These are phyloP conservation scores for Eucalyptus guilfoylei DNA, from an alignment of 345 rosid genomes.

Conservation along the genomic window DNA sequence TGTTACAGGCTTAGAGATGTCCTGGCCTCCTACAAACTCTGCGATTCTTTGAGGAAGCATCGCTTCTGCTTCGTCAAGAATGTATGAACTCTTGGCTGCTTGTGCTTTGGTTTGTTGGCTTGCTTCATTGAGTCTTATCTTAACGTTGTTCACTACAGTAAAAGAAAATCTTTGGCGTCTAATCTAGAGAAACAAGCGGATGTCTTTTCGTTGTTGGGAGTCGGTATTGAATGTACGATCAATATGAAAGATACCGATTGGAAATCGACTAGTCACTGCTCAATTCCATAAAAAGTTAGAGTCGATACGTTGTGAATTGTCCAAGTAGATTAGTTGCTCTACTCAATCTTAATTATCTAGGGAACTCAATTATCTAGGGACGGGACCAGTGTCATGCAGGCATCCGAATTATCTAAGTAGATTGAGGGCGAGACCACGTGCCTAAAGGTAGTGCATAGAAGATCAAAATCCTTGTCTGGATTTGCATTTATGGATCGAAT, in stretches of 20 bases:
- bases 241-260: background rate
- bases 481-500: background rate
- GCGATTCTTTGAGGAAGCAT: background rate
- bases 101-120: background rate
- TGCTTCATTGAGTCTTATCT: background rate
- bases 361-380: background rate
- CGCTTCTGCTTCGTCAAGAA: background rate
- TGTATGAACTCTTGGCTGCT: background rate
- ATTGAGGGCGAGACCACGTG: background rate
- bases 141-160: background rate
- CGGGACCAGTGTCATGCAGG: background rate
- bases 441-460: background rate
- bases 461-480: background rate
- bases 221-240: background rate
- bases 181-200: background rate
- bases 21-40: too few species aligned
- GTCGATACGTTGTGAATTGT: background rate
- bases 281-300: background rate
- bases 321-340: background rate
- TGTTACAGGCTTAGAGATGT: background rate
- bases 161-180: background rate
- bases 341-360: background rate
- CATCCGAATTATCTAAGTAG: background rate
- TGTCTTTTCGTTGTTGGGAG: background rate
- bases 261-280: background rate